These are phyloP conservation scores for Aspergillus coremiiformis DNA, from an alignment of 495 filamentous ascomycete genomes.

Conservation along the genomic window DNA sequence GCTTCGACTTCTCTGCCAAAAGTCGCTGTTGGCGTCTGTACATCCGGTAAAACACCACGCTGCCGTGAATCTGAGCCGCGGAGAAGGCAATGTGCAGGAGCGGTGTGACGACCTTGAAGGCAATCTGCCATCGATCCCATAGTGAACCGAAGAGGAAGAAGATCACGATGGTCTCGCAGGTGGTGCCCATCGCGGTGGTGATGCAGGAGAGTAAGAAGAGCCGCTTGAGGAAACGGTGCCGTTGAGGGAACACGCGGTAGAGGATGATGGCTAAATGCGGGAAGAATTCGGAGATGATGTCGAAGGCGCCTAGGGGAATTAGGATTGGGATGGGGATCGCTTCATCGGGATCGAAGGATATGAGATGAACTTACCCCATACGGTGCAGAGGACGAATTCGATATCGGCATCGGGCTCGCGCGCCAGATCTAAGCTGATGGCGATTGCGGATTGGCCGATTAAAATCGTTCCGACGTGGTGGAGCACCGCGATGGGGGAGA, in stretches of 20 bases:
- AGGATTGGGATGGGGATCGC: too few species aligned
- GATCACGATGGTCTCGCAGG: slow-evolving; percentile 38
- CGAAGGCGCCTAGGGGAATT: slow-evolving; percentile 35
- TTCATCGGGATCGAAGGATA: too few species aligned
- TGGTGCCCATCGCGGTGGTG: slow-evolving; percentile 36
- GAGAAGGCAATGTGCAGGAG: slow-evolving; percentile 40
- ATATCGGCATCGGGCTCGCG: slow-evolving; percentile 40
- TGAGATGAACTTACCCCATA: slow-evolving; percentile 47
- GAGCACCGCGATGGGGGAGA: slow-evolving; percentile 37
- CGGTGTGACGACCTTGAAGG: slow-evolving; percentile 44
- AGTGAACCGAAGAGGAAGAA: slow-evolving; percentile 44
- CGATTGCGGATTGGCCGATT: slow-evolving; percentile 41
- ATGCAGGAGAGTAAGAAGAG: slow-evolving; percentile 34
- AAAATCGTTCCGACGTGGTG: slow-evolving; percentile 43
- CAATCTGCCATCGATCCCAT: slow-evolving; percentile 39
- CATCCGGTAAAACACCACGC: slow-evolving; percentile 38
- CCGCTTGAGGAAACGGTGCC: slow-evolving; percentile 34
- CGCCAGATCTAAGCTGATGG: slow-evolving; percentile 32
- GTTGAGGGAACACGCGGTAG: slow-evolving; percentile 35
- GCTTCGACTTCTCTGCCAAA: slow-evolving; percentile 7
- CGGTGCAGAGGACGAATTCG: slow-evolving; percentile 42
- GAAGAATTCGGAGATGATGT: slow-evolving; percentile 43
- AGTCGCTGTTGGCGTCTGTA: slow-evolving; percentile 25
- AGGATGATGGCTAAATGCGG: slow-evolving; percentile 45
- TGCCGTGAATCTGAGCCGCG: slow-evolving; percentile 40